A percentile compares a stretch with the other conserved stretches of the same genome.
These are phyloP conservation scores for Pythium apleroticum DNA, from an alignment of 352 stramenopile genomes.

Conservation along the genomic window DNA sequence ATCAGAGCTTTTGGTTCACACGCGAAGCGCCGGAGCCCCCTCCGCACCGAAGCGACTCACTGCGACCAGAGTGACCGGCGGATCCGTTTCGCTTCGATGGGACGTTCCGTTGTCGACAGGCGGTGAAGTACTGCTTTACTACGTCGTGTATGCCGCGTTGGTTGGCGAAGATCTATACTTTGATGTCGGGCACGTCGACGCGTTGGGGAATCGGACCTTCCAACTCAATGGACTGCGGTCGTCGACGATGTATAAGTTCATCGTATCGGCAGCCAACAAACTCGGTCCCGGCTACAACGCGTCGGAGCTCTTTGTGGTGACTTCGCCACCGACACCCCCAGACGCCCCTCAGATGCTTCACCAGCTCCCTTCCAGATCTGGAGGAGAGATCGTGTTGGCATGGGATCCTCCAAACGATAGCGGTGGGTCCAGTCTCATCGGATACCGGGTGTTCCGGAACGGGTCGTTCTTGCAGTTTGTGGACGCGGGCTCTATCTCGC, in stretches of 20 bases:
- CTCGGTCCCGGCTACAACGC: conserved; percentile 41
- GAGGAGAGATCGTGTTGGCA: conserved; percentile 35
- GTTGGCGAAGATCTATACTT: conserved; percentile 9
- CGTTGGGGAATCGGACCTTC: conserved; percentile 6
- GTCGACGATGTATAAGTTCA: conserved; percentile 34
- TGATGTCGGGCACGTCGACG: conserved; percentile 18
- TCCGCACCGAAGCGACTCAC: conserved; percentile 45
- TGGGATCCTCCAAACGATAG: conserved; percentile 45
- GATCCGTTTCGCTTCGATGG: conserved; percentile 45
- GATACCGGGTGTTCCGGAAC: conserved; percentile 47
- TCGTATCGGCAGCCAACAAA: conserved; percentile 39
- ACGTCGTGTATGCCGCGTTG: conserved; percentile 32
- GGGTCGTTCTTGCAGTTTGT: conserved; percentile 15
- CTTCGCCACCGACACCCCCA: conserved; percentile 31
- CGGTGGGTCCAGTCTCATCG: conserved; percentile 36
- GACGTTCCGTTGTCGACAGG: conserved; percentile 43
- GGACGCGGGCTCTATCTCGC: not conserved
- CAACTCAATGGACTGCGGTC: conserved; percentile 33
- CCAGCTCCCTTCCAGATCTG: conserved; percentile 34
- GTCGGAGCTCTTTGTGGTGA: conserved; percentile 31
- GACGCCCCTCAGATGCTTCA: conserved; percentile 33
- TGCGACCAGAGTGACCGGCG: conserved; percentile 32
- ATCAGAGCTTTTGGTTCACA: conserved; percentile 40
- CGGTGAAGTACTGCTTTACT: conserved; percentile 31
- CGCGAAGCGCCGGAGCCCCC: conserved; percentile 33